Evolutionary conservation across 2,329 filamentous ascomycete genomes (phyloP).

Genomic region (Diaporthe amygdali): DNA sequence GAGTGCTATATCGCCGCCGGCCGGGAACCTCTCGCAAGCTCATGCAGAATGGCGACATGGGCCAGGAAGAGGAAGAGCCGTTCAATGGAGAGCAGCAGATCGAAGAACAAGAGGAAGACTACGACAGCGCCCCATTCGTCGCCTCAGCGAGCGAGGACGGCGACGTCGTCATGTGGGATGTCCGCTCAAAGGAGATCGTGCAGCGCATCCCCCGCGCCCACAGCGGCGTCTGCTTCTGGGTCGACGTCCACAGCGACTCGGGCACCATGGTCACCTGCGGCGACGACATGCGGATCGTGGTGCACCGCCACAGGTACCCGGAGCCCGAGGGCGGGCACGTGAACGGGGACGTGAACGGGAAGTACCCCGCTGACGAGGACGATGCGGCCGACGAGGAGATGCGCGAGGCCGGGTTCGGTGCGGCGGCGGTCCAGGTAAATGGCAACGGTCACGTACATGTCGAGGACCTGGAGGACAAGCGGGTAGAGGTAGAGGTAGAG

Average conservation of each 20-base stretch:
- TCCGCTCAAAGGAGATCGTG: constrained; percentile 81
- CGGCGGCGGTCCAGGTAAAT: not conserved
- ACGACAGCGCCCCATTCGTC: constrained; percentile 60
- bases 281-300: constrained; percentile 57
- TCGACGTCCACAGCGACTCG: constrained; percentile 61
- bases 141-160: constrained; percentile 89
- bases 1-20: constrained; percentile 47
- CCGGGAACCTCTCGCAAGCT: constrained; percentile 14
- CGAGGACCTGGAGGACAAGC: not conserved
- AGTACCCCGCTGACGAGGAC: not conserved
- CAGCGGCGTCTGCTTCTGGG: constrained; percentile 68
- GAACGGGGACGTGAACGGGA: not conserved
- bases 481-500: not conserved
- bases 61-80: constrained; percentile 23
- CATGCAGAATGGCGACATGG: constrained; percentile 21
- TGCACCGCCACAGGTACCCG: constrained; percentile 44
- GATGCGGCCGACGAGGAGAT: not conserved
- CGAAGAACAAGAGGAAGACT: constrained; percentile 30
- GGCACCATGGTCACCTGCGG: constrained; percentile 59
- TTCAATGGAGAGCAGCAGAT: constrained; percentile 27
- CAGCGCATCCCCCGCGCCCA: constrained; percentile 65
- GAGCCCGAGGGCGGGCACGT: not conserved
- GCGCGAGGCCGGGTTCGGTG: not conserved
- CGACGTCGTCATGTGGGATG: constrained; percentile 86
- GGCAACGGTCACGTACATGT: constrained; percentile 7